A percentile compares a stretch with the other conserved stretches of the same genome.
These are phyloP conservation scores for Cajanus cajan DNA, from an alignment of 306 rosid species.

Conservation along the genomic window DNA sequence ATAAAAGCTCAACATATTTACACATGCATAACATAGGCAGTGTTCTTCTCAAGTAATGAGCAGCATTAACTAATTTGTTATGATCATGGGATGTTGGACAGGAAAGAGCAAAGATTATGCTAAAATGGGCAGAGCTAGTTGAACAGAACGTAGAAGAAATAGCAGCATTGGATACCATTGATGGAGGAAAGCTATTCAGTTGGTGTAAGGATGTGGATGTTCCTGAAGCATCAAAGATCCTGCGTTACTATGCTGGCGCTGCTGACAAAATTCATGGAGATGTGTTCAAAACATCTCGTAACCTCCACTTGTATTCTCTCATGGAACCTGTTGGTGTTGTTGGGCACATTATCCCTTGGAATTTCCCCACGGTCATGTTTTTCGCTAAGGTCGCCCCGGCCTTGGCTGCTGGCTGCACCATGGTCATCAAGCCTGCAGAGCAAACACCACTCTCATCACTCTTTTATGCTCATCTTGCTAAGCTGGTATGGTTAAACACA, in stretches of 20 bases:
- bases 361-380: conserved; percentile 59
- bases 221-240: conserved; percentile 43
- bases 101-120: conserved; percentile 72
- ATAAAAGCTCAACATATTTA: neutral
- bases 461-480: conserved; percentile 76
- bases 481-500: conserved; percentile 49
- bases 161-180: conserved; percentile 71
- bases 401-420: conserved; percentile 89
- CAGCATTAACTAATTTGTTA: neutral
- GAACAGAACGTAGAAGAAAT: conserved; percentile 63
- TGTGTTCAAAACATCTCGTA: conserved; percentile 60
- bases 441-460: conserved; percentile 86
- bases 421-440: conserved; percentile 84
- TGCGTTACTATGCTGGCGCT: conserved; percentile 92
- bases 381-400: conserved; percentile 64
- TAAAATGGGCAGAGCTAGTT: conserved; percentile 67
- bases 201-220: conserved; percentile 54
- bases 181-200: conserved; percentile 62
- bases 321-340: conserved; percentile 82
- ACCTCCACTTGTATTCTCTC: conserved; percentile 61
- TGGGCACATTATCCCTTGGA: conserved; percentile 89
- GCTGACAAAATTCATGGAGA: conserved; percentile 87
- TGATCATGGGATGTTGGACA: conserved; percentile 29
- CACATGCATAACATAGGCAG: neutral
- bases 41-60: neutral